Conservation (phyloP, 805 yeast genomes). For the Suhomyces faveliae region DNA sequence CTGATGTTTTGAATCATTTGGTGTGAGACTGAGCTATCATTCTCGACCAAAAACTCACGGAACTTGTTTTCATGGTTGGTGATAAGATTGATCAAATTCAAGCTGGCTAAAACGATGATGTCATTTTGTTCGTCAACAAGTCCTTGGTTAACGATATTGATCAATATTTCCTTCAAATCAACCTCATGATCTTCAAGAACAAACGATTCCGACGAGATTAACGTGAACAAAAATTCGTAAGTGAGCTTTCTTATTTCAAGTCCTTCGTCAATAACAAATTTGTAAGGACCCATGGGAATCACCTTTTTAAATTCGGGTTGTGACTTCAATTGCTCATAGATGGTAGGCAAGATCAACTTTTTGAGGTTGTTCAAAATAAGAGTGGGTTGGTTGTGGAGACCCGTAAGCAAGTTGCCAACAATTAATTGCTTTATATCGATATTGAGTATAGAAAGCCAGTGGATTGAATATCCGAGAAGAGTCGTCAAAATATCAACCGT, state of each 20-base stretch:
- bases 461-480: constrained; percentile 17
- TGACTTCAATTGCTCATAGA: constrained; percentile 54
- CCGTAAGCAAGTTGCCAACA: constrained; percentile 56
- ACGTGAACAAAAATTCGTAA: constrained; percentile 65
- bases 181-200: constrained; percentile 20
- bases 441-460: constrained; percentile 29
- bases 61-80: constrained; percentile 32
- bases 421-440: constrained; percentile 61
- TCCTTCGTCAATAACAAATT: constrained; percentile 77
- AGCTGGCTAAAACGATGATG: constrained; percentile 51
- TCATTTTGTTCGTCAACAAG: constrained; percentile 63
- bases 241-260: constrained; percentile 68
- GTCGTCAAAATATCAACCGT: constrained; percentile 13
- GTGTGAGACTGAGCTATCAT: constrained; percentile 17
- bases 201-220: constrained; percentile 26
- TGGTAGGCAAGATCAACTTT: constrained; percentile 43
- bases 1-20: constrained; percentile 37
- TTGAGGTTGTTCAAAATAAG: constrained; percentile 47
- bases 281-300: constrained; percentile 85
- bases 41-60: constrained; percentile 12
- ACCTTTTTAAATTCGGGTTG: constrained; percentile 57
- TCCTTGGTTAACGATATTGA: constrained; percentile 46
- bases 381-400: constrained; percentile 54
- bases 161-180: constrained; percentile 34
- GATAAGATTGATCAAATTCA: constrained; percentile 36